Evolutionary conservation across 2,329 filamentous ascomycete genomes (phyloP).

Genomic region (Alternaria arborescens): DNA sequence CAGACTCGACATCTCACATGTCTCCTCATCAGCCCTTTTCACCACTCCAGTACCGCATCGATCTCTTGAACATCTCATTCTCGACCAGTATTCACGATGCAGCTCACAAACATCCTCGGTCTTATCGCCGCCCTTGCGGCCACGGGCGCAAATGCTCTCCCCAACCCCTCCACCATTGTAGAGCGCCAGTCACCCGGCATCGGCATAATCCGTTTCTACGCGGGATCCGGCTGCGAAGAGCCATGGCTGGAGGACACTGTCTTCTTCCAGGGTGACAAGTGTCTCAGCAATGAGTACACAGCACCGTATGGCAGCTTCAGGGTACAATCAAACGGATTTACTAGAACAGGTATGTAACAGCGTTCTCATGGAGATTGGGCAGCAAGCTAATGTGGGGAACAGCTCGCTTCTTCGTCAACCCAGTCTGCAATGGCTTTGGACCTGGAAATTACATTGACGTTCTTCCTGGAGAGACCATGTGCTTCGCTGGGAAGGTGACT

Average conservation of each 20-base stretch:
- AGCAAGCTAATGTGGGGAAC: neutral
- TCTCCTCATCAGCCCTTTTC: neutral
- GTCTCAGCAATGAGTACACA: neutral
- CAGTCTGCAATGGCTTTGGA: slow-evolving; percentile 4
- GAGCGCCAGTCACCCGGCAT: neutral
- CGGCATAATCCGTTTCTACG: slow-evolving; percentile 12
- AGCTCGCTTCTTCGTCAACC: slow-evolving; percentile 9
- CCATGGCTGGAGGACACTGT: slow-evolving; percentile 14
- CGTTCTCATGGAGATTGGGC: neutral
- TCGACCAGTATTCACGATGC: slow-evolving; percentile 3
- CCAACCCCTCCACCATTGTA: neutral
- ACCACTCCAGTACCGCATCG: neutral
- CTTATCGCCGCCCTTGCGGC: slow-evolving; percentile 4
- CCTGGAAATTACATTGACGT: neutral
- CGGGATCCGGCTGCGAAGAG: slow-evolving; percentile 8
- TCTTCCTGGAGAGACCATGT: neutral
- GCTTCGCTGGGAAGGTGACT: neutral
- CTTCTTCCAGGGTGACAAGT: slow-evolving; percentile 7
- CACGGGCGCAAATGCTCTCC: neutral
- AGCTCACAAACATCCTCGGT: slow-evolving; percentile 9
- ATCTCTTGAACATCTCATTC: neutral
- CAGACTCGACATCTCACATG: neutral
- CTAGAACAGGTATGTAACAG: slow-evolving; percentile 4
- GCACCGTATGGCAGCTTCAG: slow-evolving; percentile 6
- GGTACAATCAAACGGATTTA: neutral